Evolutionary conservation across 148 eudicot genomes (phyloP), one percentile per base, ranked within the genome.

Genomic region (Persicaria maculosa): DNA sequence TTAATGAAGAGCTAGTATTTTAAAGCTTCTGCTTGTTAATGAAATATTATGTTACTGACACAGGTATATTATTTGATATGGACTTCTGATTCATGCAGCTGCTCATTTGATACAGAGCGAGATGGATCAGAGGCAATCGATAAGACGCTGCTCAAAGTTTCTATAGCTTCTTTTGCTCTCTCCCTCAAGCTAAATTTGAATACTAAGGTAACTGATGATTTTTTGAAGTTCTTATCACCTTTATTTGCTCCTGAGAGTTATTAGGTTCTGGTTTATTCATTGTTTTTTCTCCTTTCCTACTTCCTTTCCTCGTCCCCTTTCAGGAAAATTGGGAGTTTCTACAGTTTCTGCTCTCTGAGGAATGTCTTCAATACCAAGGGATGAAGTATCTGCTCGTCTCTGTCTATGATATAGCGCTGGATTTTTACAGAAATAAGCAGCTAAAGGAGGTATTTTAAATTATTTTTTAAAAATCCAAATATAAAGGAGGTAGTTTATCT

Each of bases 151-250:
- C 81, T 83, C 57, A 76, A 73, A 75, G 83, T 88, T 25, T 86
- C 83, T 76, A 83, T 85, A 74, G 98, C 97, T 81, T 83, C 83
- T 77, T 81, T 89, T 77, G 75, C 81, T 69, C 91, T 94, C 48
- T 88, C 95, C 46, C 71, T 91, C 68, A 87, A 77, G 80, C 81
- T 86, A 25, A 79, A 77, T 71, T 75, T 72, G 61, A 79, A 81
- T 67, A 47, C 72, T 48, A 82, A 89, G 90, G 93, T 93, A 77
- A 59, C 48, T 43, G 16, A 22, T 53, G 57, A 67, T 67, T 46
- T 47, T 12, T 12, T n/a, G 16, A 50, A 75, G 47, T 48, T 57
- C 7, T 20, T 79, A 44, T 25, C 48, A 20, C 45, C 50, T 9
- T 52, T 40, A 47, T 15, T 69, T 62, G 62, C 25, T 19, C n/a